These are phyloP conservation scores for Globisporangium echinulatum DNA, from an alignment of 352 stramenopile species.

Conservation along the genomic window DNA sequence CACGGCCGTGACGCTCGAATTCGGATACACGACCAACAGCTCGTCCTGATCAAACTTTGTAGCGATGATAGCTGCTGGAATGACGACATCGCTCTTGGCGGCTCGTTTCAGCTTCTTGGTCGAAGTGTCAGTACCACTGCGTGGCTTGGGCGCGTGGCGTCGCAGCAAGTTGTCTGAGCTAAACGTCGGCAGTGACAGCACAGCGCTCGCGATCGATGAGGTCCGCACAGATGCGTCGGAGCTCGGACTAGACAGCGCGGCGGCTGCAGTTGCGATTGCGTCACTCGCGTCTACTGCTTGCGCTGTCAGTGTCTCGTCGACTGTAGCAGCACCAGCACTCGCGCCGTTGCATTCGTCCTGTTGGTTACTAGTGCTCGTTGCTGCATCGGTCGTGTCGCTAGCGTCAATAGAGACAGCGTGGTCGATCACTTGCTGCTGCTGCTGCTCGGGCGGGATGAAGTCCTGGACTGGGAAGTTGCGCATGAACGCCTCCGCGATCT, in stretches of 20 bases:
- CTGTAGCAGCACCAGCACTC: too few relatives aligned
- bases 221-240: neutral
- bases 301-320: too few relatives aligned
- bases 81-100: conserved; percentile 5
- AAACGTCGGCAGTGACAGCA: conserved; percentile 47
- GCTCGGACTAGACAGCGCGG: too few relatives aligned
- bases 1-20: conserved; percentile 39
- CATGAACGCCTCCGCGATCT: conserved; percentile 59
- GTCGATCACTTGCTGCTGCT: neutral
- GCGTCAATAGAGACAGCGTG: too few relatives aligned
- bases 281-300: neutral
- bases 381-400: too few relatives aligned
- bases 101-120: conserved; percentile 1
- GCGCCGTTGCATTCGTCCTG: too few relatives aligned
- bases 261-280: neutral
- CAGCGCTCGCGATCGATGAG: conserved; percentile 42
- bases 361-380: neutral
- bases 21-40: conserved; percentile 34
- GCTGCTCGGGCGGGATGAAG: conserved; percentile 35
- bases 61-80: conserved; percentile 1
- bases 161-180: conserved; percentile 27
- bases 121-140: neutral
- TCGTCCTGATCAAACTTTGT: conserved; percentile 31
- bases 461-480: conserved; percentile 64
- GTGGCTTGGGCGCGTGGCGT: conserved; percentile 25